Evolutionary conservation across 2,329 filamentous ascomycete species (phyloP), one percentile per base, ranked within the genome.

Genomic region (Huntiella moniliformis): DNA sequence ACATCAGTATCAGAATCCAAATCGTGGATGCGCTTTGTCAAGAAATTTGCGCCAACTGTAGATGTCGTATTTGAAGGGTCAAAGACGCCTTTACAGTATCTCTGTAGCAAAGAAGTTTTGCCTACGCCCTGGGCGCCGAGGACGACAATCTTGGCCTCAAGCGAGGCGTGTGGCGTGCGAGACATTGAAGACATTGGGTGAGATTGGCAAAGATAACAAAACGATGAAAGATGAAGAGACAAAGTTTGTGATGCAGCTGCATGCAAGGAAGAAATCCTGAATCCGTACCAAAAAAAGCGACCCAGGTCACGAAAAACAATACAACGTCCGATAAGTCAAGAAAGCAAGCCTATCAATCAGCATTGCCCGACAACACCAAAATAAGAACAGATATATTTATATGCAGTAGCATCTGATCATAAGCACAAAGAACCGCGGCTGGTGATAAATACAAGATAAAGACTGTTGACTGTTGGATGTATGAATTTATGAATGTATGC

Each of bases 1-100:
- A 95, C 85, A 17, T 82, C 70, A 1, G 85, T 91, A 55, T 88
- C 83, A 16, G 80, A 83, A 58, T 94, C 83, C 51, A 74, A 76
- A 62, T 95, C 87, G 53, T 82, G 69, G 50, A 86, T 78, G 56
- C 79, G 75, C 63, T 86, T 86, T 38, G 82, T 82, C 58, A 85
- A 68, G 61, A 86, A 86, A 57, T 77, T 82, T 22, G 82, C 82
- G 58, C 82, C 82, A 49, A 87, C 77, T n/a, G 82, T 87, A 4
- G 77, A 81, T 3, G 69, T 73, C 39, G 67, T 67, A 57, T 75
- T 64, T n/a, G 68, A 62, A 5, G 78, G 78, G 52, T 75, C 72
- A 61, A 82, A 84, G 49, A 72, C 66, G 57, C 79, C 79, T 52
- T 80, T 80, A 62, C 79, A 80, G 57, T 79, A 86, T 52, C 82